These are phyloP conservation scores for Aspergillus hiratsukae DNA, from an alignment of 2,329 filamentous ascomycete species.

Conservation along the genomic window DNA sequence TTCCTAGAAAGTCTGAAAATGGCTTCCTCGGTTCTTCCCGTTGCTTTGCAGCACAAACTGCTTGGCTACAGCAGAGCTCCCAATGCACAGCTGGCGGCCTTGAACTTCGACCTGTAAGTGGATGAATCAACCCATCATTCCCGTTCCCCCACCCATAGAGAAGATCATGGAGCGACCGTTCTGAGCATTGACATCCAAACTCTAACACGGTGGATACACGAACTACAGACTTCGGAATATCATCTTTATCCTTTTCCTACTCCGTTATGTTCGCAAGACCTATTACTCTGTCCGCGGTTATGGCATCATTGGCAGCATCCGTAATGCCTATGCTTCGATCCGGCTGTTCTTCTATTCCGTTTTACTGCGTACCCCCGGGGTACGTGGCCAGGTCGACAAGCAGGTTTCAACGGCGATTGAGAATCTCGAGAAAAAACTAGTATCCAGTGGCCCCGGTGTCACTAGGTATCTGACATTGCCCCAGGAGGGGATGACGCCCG, in stretches of 20 bases:
- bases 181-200: conserved; percentile 1
- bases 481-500: conserved; percentile 74
- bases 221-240: conserved; percentile 69
- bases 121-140: conserved; percentile 1
- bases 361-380: conserved; percentile 81
- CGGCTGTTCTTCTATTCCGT: conserved; percentile 75
- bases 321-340: conserved; percentile 67
- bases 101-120: conserved; percentile 44
- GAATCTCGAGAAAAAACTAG: conserved; percentile 79
- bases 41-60: conserved; percentile 43
- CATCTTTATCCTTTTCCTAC: conserved; percentile 80
- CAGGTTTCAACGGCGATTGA: conserved; percentile 75
- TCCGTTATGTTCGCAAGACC: conserved; percentile 74
- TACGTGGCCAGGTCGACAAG: conserved; percentile 77
- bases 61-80: conserved; percentile 32
- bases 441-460: conserved; percentile 65
- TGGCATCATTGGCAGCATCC: conserved; percentile 73
- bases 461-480: conserved; percentile 73
- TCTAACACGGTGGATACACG: conserved; percentile 5
- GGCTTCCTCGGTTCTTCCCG: conserved; percentile 39
- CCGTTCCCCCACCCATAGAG: not conserved
- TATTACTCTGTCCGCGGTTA: conserved; percentile 86
- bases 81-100: conserved; percentile 28
- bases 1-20: conserved; percentile 23
- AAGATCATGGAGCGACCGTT: not conserved